Conservation (phyloP, 2,329 filamentous ascomycete species). For the Aulographum hederae region DNA sequence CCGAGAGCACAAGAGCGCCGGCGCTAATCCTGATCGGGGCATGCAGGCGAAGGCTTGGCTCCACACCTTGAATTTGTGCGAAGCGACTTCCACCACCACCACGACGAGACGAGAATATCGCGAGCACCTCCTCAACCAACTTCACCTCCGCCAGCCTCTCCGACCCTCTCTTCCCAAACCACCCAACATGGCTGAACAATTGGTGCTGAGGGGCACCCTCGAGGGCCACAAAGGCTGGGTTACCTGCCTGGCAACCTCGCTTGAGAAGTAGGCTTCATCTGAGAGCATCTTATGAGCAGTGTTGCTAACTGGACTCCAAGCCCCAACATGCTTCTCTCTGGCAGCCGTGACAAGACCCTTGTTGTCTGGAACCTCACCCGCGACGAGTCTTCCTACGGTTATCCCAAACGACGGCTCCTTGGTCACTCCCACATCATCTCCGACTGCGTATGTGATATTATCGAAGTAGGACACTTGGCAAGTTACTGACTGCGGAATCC, state of each 20-base stretch:
- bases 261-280: constrained; percentile 66
- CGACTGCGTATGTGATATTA: constrained; percentile 69
- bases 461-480: constrained; percentile 1
- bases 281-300: background rate
- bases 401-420: constrained; percentile 96
- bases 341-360: constrained; percentile 91
- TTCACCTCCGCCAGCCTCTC: background rate
- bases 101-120: too few relatives aligned
- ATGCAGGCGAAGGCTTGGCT: too few relatives aligned
- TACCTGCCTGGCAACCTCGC: constrained; percentile 92
- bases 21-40: too few relatives aligned
- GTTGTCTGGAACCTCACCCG: constrained; percentile 99
- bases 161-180: background rate
- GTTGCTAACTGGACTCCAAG: constrained; percentile 27
- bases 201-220: constrained; percentile 91
- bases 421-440: constrained; percentile 99
- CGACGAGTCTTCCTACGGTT: constrained; percentile 94
- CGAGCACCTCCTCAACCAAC: too few relatives aligned
- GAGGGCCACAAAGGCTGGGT: constrained; percentile 99
- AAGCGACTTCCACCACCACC: too few relatives aligned
- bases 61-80: too few relatives aligned
- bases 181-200: constrained; percentile 77
- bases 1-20: too few relatives aligned
- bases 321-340: constrained; percentile 99
- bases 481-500: constrained; percentile 10